These are phyloP conservation scores for Pseudogymnoascus sp. DNA, from an alignment of 2,329 filamentous ascomycete genomes.

Conservation along the genomic window DNA sequence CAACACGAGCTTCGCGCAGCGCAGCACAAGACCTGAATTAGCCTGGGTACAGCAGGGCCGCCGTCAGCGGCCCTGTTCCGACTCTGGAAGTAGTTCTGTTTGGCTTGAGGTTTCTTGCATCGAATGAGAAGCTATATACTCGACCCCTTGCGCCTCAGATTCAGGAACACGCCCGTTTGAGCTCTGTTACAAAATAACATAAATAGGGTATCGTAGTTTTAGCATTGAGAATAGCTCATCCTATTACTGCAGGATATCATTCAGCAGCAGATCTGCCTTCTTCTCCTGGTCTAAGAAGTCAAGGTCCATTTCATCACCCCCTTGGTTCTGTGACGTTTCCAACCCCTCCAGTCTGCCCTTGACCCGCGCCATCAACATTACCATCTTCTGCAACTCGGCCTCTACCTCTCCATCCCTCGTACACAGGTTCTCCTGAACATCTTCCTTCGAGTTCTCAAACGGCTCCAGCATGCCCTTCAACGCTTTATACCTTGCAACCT, in stretches of 20 bases:
- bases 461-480: slow-evolving; percentile 46
- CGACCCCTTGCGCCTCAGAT: neutral
- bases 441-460: slow-evolving; percentile 36
- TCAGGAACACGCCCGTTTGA: neutral
- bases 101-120: neutral
- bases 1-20: neutral
- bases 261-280: neutral
- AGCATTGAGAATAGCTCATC: neutral
- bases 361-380: slow-evolving; percentile 53
- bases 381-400: slow-evolving; percentile 58
- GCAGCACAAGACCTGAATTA: neutral
- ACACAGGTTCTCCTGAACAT: slow-evolving; percentile 58
- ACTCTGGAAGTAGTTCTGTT: no score
- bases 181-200: neutral
- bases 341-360: slow-evolving; percentile 41
- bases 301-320: slow-evolving; percentile 19
- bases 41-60: neutral
- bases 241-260: neutral
- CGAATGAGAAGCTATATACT: neutral
- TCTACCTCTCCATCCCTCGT: slow-evolving; percentile 58
- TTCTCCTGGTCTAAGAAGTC: slow-evolving; percentile 14
- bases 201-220: neutral
- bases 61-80: no score
- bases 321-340: slow-evolving; percentile 15
- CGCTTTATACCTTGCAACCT: slow-evolving; percentile 40